phyloP scores from a whole-genome alignment of 768 basidiomycete genomes.

The Termitomyces bulborhizus region DNA sequence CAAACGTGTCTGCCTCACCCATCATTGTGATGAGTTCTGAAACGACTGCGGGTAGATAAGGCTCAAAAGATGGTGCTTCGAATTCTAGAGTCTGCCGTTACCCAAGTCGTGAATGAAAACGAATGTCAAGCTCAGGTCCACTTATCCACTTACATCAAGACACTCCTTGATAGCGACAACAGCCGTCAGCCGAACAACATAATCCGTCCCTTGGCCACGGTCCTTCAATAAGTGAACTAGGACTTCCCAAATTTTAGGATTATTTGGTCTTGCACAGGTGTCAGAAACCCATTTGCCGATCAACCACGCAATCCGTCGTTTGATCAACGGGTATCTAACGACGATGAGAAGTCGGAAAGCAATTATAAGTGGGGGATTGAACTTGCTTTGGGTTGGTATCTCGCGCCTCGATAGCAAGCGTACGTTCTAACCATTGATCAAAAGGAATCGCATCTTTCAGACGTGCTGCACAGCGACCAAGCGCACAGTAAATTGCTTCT shows the following conservation, averaged over 20 bases:
- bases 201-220: constrained; percentile 64
- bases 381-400: constrained; percentile 54
- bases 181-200: constrained; percentile 83
- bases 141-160: constrained; percentile 72
- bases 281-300: constrained; percentile 86
- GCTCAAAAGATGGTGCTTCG: constrained; percentile 55
- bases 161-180: constrained; percentile 76
- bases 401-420: constrained; percentile 52
- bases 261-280: constrained; percentile 50
- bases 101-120: neutral
- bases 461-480: constrained; percentile 73
- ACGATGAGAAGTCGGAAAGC: constrained; percentile 6
- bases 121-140: neutral
- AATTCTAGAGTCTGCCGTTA: constrained; percentile 55
- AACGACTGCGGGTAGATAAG: constrained; percentile 56
- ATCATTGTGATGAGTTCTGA: constrained; percentile 65
- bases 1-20: constrained; percentile 66
- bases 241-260: constrained; percentile 72
- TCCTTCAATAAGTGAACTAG: constrained; percentile 72
- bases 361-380: neutral
- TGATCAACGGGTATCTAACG: constrained; percentile 80
- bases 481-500: constrained; percentile 83
- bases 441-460: constrained; percentile 64
- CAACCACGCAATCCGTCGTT: constrained; percentile 93
- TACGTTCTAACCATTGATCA: constrained; percentile 59